Conservation (phyloP, 73 alveolate species). For the Symbiodinium pilosum region DNA sequence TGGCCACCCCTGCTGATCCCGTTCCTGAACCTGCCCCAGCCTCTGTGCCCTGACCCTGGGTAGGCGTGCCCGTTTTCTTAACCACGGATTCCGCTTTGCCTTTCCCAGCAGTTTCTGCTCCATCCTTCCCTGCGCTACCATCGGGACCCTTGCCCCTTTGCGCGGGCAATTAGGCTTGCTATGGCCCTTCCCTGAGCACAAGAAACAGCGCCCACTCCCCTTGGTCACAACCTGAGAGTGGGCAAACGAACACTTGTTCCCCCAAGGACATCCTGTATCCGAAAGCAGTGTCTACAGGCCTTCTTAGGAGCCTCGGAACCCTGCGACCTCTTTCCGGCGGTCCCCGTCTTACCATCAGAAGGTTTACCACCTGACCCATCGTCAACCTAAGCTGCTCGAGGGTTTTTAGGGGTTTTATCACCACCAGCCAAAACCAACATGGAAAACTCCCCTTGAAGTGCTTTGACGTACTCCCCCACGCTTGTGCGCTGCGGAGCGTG, state of each 20-base stretch:
- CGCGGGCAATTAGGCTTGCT: background rate
- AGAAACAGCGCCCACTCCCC: background rate
- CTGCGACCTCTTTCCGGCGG: background rate
- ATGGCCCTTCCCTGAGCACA: background rate
- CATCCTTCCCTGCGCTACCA: background rate
- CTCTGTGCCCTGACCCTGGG: background rate
- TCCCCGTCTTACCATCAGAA: background rate
- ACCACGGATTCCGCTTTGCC: background rate
- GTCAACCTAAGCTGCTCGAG: background rate
- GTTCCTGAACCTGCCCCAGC: background rate
- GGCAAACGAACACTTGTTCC: background rate
- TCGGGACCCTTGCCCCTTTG: background rate
- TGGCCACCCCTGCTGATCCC: background rate
- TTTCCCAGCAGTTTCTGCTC: background rate
- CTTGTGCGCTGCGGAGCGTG: background rate
- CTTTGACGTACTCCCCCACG: background rate
- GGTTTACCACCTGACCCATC: background rate
- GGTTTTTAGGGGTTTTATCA: background rate
- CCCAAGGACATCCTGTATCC: background rate
- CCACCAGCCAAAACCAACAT: background rate
- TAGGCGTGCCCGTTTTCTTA: background rate
- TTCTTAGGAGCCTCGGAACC: background rate
- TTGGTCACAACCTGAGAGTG: background rate
- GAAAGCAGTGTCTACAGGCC: background rate
- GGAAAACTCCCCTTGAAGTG: background rate